Evolutionary conservation across 306 rosid species (phyloP).

Genomic region (Dicorynia guianensis): DNA sequence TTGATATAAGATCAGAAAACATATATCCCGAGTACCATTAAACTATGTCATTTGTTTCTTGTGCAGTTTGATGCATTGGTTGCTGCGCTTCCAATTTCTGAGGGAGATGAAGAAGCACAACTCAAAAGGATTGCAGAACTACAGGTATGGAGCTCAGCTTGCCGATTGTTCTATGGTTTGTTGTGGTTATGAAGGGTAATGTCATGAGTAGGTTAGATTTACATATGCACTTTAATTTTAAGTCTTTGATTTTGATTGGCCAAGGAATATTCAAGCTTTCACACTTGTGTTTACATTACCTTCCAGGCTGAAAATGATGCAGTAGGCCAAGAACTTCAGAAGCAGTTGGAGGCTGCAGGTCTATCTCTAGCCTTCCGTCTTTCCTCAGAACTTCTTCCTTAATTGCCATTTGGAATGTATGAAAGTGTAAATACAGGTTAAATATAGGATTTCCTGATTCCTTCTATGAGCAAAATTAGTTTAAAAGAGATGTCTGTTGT

Average conservation of each 20-base stretch:
- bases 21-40: conserved; percentile 21
- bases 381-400: conserved; percentile 7
- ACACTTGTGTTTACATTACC: conserved; percentile 26
- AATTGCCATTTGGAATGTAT: conserved; percentile 20
- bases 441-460: conserved; percentile 4
- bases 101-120: conserved; percentile 84
- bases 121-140: conserved; percentile 80
- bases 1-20: neutral
- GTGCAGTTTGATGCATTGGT: conserved; percentile 85
- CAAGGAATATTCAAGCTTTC: neutral
- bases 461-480: neutral
- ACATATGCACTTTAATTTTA: neutral
- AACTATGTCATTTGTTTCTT: conserved; percentile 29
- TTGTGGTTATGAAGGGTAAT: neutral
- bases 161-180: neutral
- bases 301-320: conserved; percentile 85
- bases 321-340: conserved; percentile 86
- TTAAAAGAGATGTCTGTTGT: neutral
- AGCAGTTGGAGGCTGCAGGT: conserved; percentile 97
- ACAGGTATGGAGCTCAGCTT: conserved; percentile 59
- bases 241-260: neutral
- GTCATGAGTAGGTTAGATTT: neutral
- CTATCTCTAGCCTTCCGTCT: conserved; percentile 1
- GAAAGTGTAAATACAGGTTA: neutral
- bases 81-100: conserved; percentile 78